Conservation (phyloP, 441 rosid species). For the Eruca vesicaria region DNA sequence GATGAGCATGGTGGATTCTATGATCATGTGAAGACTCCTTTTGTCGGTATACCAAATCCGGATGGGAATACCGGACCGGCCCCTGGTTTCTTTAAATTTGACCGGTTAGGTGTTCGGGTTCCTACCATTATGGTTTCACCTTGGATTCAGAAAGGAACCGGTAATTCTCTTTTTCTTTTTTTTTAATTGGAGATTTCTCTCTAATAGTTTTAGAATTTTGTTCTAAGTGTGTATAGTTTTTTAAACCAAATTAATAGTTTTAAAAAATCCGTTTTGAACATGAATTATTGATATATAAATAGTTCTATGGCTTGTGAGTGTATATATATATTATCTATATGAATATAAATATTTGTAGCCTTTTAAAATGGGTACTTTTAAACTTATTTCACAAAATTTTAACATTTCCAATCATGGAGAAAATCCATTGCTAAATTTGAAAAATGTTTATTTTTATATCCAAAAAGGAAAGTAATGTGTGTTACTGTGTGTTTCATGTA, state of each 20-base stretch:
- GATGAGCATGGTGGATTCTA: conserved; percentile 97
- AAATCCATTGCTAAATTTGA: background rate
- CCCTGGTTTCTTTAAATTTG: conserved; percentile 89
- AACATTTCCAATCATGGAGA: background rate
- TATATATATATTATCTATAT: background rate
- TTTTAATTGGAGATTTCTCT: background rate
- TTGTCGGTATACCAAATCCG: conserved; percentile 70
- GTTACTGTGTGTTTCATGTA: conserved; percentile 3
- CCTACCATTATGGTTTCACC: conserved; percentile 97
- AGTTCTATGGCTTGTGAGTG: background rate
- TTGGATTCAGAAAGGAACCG: conserved; percentile 93
- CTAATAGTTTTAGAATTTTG: background rate
- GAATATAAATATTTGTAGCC: background rate
- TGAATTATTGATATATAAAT: background rate
- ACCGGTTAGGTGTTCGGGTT: conserved; percentile 90
- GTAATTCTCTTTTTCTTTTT: conserved; percentile 35
- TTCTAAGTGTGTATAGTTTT: background rate
- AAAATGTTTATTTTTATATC: background rate
- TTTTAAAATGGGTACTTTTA: too few relatives aligned
- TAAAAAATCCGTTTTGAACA: background rate
- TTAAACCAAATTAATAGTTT: background rate
- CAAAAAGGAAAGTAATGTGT: background rate
- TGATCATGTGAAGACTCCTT: conserved; percentile 92
- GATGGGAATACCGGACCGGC: conserved; percentile 97
- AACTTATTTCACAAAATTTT: background rate